phyloP scores from a whole-genome alignment of 2,329 filamentous ascomycete species.

The Fusarium torulosum region DNA sequence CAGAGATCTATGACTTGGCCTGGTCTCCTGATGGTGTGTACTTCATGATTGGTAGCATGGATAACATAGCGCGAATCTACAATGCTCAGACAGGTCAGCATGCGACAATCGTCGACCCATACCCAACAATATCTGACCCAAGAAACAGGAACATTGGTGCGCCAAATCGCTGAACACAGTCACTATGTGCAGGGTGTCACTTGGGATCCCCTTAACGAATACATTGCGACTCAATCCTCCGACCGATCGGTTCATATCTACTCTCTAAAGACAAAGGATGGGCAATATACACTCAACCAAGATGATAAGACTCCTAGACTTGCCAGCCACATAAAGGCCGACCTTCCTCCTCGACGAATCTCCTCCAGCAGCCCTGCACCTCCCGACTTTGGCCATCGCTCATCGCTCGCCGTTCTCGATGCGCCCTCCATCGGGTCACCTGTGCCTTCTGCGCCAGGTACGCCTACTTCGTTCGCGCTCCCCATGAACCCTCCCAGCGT shows the following conservation, averaged over 20 bases:
- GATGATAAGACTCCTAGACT: conserved; percentile 81
- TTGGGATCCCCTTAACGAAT: conserved; percentile 98
- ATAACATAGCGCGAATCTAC: conserved; percentile 97
- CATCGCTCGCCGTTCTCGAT: conserved; percentile 69
- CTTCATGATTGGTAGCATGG: conserved; percentile 99
- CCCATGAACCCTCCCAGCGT: conserved; percentile 96
- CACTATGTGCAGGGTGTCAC: conserved; percentile 98
- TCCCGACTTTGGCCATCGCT: conserved; percentile 78
- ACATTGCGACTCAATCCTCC: conserved; percentile 96
- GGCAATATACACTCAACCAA: conserved; percentile 83
- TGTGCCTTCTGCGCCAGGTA: conserved; percentile 90
- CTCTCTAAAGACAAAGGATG: conserved; percentile 94
- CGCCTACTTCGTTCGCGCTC: conserved; percentile 85
- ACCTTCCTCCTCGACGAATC: conserved; percentile 90
- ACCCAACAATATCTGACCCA: conserved; percentile 14
- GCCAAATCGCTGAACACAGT: conserved; percentile 96
- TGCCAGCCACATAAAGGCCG: conserved; percentile 82
- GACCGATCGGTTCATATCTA: conserved; percentile 99
- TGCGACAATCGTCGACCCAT: background rate
- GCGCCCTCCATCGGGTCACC: conserved; percentile 79
- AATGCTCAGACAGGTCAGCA: conserved; percentile 86
- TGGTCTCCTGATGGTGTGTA: conserved; percentile 98
- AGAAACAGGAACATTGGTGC: conserved; percentile 71
- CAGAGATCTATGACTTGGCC: conserved; percentile 97
- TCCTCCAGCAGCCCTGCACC: conserved; percentile 94